A percentile compares a stretch with the other conserved stretches of the same genome.
phyloP scores from a whole-genome alignment of 148 eudicot species.

The Salicornia ramosissima region DNA sequence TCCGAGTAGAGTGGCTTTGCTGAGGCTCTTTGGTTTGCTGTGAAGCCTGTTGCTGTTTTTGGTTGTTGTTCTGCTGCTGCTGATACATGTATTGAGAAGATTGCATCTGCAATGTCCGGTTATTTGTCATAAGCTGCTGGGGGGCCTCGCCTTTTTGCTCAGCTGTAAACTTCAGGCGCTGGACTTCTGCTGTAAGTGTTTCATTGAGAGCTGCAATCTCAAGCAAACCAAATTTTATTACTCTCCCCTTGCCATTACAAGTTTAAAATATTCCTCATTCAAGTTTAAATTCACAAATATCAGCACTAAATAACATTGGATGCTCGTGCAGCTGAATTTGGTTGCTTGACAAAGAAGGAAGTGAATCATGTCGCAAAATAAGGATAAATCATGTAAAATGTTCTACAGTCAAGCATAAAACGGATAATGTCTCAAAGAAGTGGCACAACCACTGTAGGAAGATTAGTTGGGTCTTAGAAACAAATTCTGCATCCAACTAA shows the following conservation, averaged over 20 bases:
- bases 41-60: constrained; percentile 1
- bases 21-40: constrained; percentile 15
- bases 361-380: background rate
- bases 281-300: background rate
- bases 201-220: constrained; percentile 36
- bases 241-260: too few relatives aligned
- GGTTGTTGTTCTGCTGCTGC: constrained; percentile 15
- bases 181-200: constrained; percentile 38
- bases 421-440: background rate
- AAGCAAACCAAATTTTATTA: background rate
- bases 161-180: constrained; percentile 31
- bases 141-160: constrained; percentile 21
- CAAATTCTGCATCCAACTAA: background rate
- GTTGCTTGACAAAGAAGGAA: background rate
- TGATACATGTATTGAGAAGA: constrained; percentile 16
- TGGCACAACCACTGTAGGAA: background rate
- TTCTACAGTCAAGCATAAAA: background rate
- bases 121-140: constrained; percentile 18
- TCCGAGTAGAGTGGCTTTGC: background rate
- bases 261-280: background rate
- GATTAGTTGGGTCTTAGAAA: background rate
- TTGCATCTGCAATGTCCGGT: constrained; percentile 22
- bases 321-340: background rate
- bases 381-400: background rate
- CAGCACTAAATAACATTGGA: background rate